Evolutionary conservation across 768 basidiomycete genomes (phyloP), one percentile per base, ranked within the genome.

Genomic region (Hydnomerulius pinastri): DNA sequence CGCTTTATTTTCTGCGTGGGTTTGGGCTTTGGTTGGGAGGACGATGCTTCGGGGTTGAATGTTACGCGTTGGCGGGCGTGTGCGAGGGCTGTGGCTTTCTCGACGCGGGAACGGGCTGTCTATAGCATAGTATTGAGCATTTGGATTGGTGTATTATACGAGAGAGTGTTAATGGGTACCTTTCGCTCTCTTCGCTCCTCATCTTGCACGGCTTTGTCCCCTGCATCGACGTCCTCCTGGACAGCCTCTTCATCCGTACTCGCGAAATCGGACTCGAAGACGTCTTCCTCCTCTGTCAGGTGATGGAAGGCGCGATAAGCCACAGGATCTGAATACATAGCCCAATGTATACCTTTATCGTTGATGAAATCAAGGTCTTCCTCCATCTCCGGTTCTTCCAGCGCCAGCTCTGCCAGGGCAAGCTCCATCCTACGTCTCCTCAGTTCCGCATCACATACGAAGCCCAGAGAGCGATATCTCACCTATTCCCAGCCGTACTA

Each of bases 191-290:
- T 72, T 50, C 70, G 77, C 46, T 90, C 86, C 57, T 89, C 87
- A 9, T 85, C 83, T 28, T 71, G 66, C 4, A 78, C 72, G n/a
- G 69, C 71, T 35, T 69, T 76, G 59, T 92, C 90, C 1, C 73
- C 85, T 4, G 71, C 75, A 5, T 80, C 80, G 15, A 73, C 71
- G 10, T 77, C 79, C 21, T 78, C 77, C n/a, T 78, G 77, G 1
- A 68, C 75, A 30, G 65, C 72, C 49, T 78, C 81, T 37, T 90
- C 90, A 50, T 92, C 91, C 0, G 91, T 92, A 56, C 86, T 89
- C 54, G 83, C 87, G 60, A 94, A 93, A 65, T 93, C 91, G 9
- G 87, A 89, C 56, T 79, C 90, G 51, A 91, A 90, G 7, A 86
- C 64, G 60, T 92, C 90, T 56, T 88, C 83, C 64, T 94, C 91